Evolutionary conservation across 2,329 filamentous ascomycete species (phyloP).

Genomic region (Talaromyces sp.): DNA sequence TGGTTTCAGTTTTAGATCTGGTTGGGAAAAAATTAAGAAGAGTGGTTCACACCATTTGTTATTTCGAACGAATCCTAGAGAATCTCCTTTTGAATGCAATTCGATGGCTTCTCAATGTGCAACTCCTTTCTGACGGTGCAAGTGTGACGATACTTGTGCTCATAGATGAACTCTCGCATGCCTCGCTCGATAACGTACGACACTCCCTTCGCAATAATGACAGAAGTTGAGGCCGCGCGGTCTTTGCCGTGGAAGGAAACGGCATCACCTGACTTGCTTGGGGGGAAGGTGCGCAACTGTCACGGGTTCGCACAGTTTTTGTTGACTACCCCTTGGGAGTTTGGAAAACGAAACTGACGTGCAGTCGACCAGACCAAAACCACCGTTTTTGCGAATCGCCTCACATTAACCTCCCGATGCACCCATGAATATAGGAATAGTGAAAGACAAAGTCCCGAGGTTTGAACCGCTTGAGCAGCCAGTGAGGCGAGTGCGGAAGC

Average conservation of each 20-base stretch:
- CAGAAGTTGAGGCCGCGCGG: neutral
- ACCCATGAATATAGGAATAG: neutral
- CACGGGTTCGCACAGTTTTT: neutral
- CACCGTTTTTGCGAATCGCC: neutral
- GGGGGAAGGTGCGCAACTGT: constrained; percentile 1
- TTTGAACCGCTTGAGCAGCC: neutral
- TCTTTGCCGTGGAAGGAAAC: neutral
- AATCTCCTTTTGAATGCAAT: neutral
- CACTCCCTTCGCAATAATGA: neutral
- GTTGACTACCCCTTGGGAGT: neutral
- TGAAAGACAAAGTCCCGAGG: neutral
- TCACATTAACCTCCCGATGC: neutral
- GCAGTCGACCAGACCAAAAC: neutral
- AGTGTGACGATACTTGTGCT: neutral
- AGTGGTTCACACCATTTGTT: neutral
- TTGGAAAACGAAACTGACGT: neutral
- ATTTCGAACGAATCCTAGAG: neutral
- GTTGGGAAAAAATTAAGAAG: neutral
- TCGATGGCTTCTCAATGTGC: neutral
- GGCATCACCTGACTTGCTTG: constrained; percentile 6
- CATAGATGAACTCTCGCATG: neutral
- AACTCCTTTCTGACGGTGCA: neutral
- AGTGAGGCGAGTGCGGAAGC: neutral
- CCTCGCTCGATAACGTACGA: neutral
- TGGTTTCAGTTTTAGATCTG: neutral